A percentile compares a stretch with the other conserved stretches of the same genome.
phyloP scores from a whole-genome alignment of 2,329 filamentous ascomycete species.

The Raffaelea ambrosiae region DNA sequence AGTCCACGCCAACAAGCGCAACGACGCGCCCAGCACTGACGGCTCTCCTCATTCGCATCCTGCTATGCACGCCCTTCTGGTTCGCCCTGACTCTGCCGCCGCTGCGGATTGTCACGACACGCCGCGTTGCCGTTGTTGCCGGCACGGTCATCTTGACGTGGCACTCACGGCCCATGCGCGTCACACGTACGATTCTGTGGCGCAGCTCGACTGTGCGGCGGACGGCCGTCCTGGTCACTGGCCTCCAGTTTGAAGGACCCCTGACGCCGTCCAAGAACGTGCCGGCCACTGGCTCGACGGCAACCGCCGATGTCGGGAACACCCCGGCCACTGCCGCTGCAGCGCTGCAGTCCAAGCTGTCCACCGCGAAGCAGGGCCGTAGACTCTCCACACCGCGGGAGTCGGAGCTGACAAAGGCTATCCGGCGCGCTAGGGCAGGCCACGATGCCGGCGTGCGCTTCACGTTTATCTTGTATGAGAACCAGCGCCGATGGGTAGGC shows the following conservation, averaged over 20 bases:
- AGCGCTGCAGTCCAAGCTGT: slow-evolving; percentile 11
- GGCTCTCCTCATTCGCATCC: slow-evolving; percentile 77
- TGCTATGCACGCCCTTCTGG: slow-evolving; percentile 86
- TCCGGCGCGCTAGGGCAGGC: slow-evolving; percentile 24
- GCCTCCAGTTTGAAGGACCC: slow-evolving; percentile 60
- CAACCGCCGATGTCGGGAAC: slow-evolving; percentile 7
- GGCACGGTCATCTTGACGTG: slow-evolving; percentile 84
- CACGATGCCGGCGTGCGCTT: slow-evolving; percentile 79
- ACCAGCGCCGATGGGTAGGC: slow-evolving; percentile 90
- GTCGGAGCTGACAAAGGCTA: slow-evolving; percentile 38
- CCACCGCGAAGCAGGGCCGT: slow-evolving; percentile 16
- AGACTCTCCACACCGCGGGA: slow-evolving; percentile 27
- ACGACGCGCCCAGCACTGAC: slow-evolving; percentile 87
- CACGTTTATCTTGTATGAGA: slow-evolving; percentile 94
- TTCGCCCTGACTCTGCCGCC: slow-evolving; percentile 69
- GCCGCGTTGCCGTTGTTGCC: slow-evolving; percentile 72
- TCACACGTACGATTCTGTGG: slow-evolving; percentile 84
- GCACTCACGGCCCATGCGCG: slow-evolving; percentile 80
- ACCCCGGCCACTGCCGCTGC: slow-evolving; percentile 11
- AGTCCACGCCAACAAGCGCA: slow-evolving; percentile 81
- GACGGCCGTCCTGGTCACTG: slow-evolving; percentile 65
- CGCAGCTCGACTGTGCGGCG: slow-evolving; percentile 68
- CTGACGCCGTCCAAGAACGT: slow-evolving; percentile 21
- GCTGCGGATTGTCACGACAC: slow-evolving; percentile 75
- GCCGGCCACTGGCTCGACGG: slow-evolving; percentile 16